Evolutionary conservation across 139 green algal species (phyloP).

Genomic region (Chlamydomonas incerta): DNA sequence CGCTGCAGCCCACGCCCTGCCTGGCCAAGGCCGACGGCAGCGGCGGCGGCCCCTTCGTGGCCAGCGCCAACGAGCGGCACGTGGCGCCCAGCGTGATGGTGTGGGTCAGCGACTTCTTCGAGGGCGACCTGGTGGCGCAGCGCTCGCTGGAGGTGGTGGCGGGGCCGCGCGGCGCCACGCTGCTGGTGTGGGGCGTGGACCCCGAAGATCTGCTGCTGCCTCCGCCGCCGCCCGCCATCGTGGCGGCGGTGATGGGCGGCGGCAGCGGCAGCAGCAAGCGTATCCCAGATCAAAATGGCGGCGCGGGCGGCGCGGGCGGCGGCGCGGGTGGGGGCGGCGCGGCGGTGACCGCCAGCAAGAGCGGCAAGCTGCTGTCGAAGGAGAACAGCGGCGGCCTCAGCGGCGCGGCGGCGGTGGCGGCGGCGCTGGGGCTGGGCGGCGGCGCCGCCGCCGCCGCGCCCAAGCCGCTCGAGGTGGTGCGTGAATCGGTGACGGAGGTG

Average conservation of each 20-base stretch:
- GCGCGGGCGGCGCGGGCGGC: too few species aligned
- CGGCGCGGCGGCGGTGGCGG: too few species aligned
- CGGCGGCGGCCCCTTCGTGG: conserved; percentile 25
- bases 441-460: too few species aligned
- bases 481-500: too few species aligned
- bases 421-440: too few species aligned
- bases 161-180: conserved; percentile 33
- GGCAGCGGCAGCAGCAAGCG: too few species aligned
- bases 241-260: neutral
- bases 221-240: too few species aligned
- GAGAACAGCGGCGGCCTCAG: too few species aligned
- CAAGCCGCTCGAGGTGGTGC: too few species aligned
- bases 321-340: too few species aligned
- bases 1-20: neutral
- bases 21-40: neutral
- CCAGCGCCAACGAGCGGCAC: conserved; percentile 46
- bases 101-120: conserved; percentile 58
- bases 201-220: conserved; percentile 24
- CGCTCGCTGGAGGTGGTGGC: conserved; percentile 25
- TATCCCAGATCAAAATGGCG: too few species aligned
- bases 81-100: conserved; percentile 53
- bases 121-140: conserved; percentile 27
- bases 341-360: neutral
- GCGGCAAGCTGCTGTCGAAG: too few species aligned
- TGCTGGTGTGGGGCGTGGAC: conserved; percentile 48